A percentile compares a stretch with the other conserved stretches of the same genome.
phyloP scores from a whole-genome alignment of 805 yeast genomes.

The Wickerhamiella qilinensis region DNA sequence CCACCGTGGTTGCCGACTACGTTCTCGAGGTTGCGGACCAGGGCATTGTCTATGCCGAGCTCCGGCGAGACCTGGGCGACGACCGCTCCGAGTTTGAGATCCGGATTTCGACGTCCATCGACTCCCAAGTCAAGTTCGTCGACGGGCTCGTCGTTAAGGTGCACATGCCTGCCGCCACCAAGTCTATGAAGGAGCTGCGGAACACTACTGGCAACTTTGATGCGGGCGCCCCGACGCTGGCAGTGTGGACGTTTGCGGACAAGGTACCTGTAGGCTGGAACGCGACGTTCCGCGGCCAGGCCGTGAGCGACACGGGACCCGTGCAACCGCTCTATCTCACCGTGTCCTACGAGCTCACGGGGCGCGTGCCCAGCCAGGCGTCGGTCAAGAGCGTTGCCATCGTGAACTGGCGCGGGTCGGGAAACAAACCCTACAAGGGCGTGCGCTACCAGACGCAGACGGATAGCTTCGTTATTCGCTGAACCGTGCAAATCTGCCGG shows the following conservation, averaged over 20 bases:
- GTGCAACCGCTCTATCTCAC: slow-evolving; percentile 10
- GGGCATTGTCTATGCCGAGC: slow-evolving; percentile 43
- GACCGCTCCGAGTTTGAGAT: slow-evolving; percentile 47
- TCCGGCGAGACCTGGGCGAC: slow-evolving; percentile 36
- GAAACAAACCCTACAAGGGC: slow-evolving; percentile 33
- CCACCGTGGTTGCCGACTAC: slow-evolving; percentile 45
- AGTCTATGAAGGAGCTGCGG: slow-evolving; percentile 35
- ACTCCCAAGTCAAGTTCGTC: slow-evolving; percentile 30
- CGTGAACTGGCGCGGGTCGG: neutral
- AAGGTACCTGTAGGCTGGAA: slow-evolving; percentile 44
- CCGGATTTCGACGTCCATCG: slow-evolving; percentile 31
- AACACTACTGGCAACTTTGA: slow-evolving; percentile 65
- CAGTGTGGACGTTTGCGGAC: slow-evolving; percentile 47
- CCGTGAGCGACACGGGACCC: slow-evolving; percentile 10
- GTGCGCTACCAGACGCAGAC: slow-evolving; percentile 35
- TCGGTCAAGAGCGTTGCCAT: slow-evolving; percentile 7
- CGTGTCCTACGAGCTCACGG: slow-evolving; percentile 34
- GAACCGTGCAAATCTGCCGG: neutral
- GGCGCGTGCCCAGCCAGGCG: slow-evolving; percentile 44
- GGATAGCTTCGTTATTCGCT: neutral
- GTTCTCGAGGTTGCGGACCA: slow-evolving; percentile 31
- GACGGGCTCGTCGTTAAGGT: slow-evolving; percentile 33
- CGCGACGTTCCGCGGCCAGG: slow-evolving; percentile 50
- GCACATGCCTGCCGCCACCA: slow-evolving; percentile 17
- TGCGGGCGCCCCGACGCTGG: slow-evolving; percentile 34